phyloP scores from a whole-genome alignment of 2,329 filamentous ascomycete species.

The Xylaria sp. region DNA sequence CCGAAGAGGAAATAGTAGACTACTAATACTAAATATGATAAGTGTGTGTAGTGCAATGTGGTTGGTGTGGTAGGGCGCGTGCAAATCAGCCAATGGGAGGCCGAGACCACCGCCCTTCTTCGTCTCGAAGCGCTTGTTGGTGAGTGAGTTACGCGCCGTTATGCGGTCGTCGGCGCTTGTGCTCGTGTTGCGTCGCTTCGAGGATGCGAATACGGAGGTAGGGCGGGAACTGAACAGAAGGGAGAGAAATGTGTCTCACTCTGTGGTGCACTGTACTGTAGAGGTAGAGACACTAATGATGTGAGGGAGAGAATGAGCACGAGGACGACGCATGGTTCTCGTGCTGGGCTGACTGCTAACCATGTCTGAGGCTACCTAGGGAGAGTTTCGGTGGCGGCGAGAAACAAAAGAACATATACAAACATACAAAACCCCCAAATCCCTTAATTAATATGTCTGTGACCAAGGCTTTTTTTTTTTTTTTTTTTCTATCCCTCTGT shows the following conservation, averaged over 20 bases:
- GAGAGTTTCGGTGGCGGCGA: slow-evolving; percentile 17
- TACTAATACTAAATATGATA: neutral
- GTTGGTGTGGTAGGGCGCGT: slow-evolving; percentile 19
- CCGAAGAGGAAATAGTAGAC: neutral
- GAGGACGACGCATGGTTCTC: neutral
- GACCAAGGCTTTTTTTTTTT: slow-evolving; percentile 12
- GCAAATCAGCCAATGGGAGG: slow-evolving; percentile 28
- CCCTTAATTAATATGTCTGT: slow-evolving; percentile 8
- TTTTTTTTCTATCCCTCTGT: neutral
- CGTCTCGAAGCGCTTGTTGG: slow-evolving; percentile 31
- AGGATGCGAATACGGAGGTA: neutral
- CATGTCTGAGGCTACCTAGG: slow-evolving; percentile 8
- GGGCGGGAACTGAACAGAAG: neutral
- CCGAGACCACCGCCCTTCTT: slow-evolving; percentile 26
- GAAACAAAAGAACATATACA: slow-evolving; percentile 18
- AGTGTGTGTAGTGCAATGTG: neutral
- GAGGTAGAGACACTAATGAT: neutral
- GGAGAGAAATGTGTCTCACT: neutral
- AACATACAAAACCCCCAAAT: slow-evolving; percentile 24
- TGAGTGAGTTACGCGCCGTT: slow-evolving; percentile 32
- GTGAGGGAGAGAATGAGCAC: slow-evolving; percentile 1
- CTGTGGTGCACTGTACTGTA: neutral
- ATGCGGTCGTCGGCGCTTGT: slow-evolving; percentile 17
- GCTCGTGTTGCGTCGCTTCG: neutral
- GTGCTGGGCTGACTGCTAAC: neutral